phyloP scores from a whole-genome alignment of 768 basidiomycete species.

The Imleria badia region DNA sequence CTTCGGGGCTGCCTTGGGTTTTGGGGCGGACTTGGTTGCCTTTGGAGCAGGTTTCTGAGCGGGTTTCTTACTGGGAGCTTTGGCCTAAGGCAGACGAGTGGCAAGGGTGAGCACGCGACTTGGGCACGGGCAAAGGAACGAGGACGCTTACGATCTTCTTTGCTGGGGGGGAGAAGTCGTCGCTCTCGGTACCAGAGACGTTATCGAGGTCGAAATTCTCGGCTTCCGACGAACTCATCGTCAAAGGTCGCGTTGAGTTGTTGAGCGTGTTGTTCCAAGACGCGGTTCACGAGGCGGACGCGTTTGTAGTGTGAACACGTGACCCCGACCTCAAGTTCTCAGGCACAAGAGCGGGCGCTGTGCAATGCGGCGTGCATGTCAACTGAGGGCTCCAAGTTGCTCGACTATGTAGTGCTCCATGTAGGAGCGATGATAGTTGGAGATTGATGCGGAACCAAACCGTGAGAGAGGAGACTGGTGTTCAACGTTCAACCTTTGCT shows the following conservation, averaged over 20 bases:
- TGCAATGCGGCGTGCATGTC: too few species aligned
- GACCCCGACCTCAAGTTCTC: too few species aligned
- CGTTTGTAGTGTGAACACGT: slow-evolving; percentile 19
- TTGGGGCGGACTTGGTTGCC: slow-evolving; percentile 43
- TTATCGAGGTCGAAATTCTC: slow-evolving; percentile 66
- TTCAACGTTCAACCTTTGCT: too few species aligned
- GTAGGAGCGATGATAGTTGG: too few species aligned
- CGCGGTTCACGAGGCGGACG: slow-evolving; percentile 15
- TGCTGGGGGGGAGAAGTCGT: slow-evolving; percentile 59
- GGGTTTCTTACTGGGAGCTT: slow-evolving; percentile 41
- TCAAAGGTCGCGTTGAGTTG: slow-evolving; percentile 16
- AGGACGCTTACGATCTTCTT: slow-evolving; percentile 46
- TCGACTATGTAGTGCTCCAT: too few species aligned
- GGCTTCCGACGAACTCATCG: slow-evolving; percentile 73
- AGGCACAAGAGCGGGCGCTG: too few species aligned
- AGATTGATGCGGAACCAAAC: too few species aligned
- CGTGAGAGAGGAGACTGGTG: too few species aligned
- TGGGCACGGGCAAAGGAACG: neutral
- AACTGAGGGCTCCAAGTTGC: too few species aligned
- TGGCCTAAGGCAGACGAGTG: slow-evolving; percentile 25
- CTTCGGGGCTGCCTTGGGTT: slow-evolving; percentile 57
- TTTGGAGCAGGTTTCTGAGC: slow-evolving; percentile 43
- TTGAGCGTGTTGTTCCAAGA: neutral
- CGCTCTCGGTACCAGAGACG: slow-evolving; percentile 62
- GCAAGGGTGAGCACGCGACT: slow-evolving; percentile 13